Evolutionary conservation across 1,284 basidiomycete genomes (phyloP).

Genomic region (Fomitopsis schrenkii): DNA sequence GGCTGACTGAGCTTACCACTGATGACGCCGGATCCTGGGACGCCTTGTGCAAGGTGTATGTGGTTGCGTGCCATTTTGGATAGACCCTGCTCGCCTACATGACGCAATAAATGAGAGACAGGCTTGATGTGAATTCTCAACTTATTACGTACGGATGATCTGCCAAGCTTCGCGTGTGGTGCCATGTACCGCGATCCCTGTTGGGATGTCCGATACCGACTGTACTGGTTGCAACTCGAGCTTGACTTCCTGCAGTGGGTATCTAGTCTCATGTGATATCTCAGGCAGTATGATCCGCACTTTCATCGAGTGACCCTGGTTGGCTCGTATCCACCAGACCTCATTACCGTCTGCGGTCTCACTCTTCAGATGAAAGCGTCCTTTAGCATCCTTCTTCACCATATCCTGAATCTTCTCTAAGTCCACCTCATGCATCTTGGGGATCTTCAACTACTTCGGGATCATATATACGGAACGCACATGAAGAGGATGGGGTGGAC

Average conservation of each 20-base stretch:
- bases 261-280: neutral
- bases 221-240: constrained; percentile 66
- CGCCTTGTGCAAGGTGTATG: constrained; percentile 81
- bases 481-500: constrained; percentile 24
- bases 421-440: constrained; percentile 33
- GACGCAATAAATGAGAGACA: neutral
- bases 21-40: constrained; percentile 58
- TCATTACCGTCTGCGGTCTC: constrained; percentile 44
- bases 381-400: constrained; percentile 74
- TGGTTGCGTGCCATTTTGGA: constrained; percentile 87
- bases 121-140: neutral
- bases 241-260: constrained; percentile 46
- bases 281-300: constrained; percentile 32
- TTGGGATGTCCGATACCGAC: constrained; percentile 58
- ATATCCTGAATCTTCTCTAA: constrained; percentile 61
- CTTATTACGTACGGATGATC: constrained; percentile 54
- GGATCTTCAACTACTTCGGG: constrained; percentile 22
- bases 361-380: constrained; percentile 68
- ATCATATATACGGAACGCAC: neutral
- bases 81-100: constrained; percentile 60
- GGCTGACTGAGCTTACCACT: constrained; percentile 53
- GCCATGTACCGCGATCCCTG: constrained; percentile 70
- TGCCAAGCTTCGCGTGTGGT: constrained; percentile 69
- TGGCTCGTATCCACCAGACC: constrained; percentile 86
- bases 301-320: constrained; percentile 90